A percentile compares a stretch with the other conserved stretches of the same genome.
phyloP scores from a whole-genome alignment of 2,329 filamentous ascomycete species.

The Diaporthe ampelina region DNA sequence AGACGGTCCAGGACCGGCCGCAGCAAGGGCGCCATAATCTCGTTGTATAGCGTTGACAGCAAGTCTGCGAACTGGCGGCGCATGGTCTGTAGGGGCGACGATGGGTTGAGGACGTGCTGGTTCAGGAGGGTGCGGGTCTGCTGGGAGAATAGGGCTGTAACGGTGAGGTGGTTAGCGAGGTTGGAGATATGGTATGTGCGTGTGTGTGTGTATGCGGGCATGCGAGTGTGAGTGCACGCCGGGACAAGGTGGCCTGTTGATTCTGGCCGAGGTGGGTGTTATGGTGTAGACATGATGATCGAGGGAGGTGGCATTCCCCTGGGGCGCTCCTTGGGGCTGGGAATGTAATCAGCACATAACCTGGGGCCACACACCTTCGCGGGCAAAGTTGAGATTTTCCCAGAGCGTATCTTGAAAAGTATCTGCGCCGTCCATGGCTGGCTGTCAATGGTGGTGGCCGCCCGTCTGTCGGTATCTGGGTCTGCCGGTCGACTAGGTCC shows the following conservation, averaged over 20 bases:
- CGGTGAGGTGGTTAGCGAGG: background rate
- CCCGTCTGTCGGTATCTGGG: background rate
- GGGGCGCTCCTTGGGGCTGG: background rate
- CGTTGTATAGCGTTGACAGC: constrained; percentile 48
- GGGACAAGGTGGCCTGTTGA: background rate
- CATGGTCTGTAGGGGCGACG: constrained; percentile 60
- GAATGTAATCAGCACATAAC: too few species aligned
- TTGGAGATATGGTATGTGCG: background rate
- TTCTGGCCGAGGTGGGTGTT: background rate
- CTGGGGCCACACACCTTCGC: constrained; percentile 35
- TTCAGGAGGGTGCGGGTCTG: constrained; percentile 61
- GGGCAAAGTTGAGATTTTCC: constrained; percentile 37
- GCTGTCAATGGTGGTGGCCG: background rate
- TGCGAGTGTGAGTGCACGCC: background rate
- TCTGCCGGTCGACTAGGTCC: background rate
- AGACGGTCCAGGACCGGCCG: constrained; percentile 59
- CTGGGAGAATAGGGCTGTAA: constrained; percentile 52
- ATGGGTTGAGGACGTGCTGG: constrained; percentile 62
- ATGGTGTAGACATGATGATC: background rate
- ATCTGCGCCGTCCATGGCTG: constrained; percentile 38
- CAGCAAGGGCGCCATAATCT: constrained; percentile 57
- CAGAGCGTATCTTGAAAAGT: constrained; percentile 33
- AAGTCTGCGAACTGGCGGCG: constrained; percentile 52
- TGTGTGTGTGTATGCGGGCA: background rate
- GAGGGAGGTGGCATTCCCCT: too few species aligned